Conservation (phyloP, 139 green algal genomes). For the Closterium sp. region DNA sequence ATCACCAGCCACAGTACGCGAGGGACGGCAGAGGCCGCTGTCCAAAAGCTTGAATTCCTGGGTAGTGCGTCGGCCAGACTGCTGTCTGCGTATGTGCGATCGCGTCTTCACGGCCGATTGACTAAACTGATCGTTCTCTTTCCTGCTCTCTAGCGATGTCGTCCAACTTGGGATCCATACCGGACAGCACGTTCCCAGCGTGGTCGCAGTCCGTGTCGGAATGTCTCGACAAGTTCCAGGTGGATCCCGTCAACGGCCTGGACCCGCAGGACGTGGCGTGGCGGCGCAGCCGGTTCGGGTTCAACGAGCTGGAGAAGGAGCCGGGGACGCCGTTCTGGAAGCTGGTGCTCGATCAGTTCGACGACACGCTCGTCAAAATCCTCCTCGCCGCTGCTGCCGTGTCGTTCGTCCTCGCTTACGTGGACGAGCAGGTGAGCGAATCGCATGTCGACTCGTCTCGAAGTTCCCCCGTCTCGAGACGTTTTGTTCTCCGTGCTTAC, state of each 20-base stretch:
- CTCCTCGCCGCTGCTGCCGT: conserved; percentile 83
- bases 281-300: background rate
- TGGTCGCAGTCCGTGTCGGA: conserved; percentile 16
- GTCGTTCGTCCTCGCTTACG: conserved; percentile 80
- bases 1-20: background rate
- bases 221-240: background rate
- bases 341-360: conserved; percentile 94
- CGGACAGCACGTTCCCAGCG: conserved; percentile 10
- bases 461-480: too few species aligned
- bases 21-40: background rate
- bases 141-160: background rate
- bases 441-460: too few species aligned
- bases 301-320: conserved; percentile 45
- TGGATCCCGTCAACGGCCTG: background rate
- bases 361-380: conserved; percentile 97
- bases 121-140: background rate
- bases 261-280: background rate
- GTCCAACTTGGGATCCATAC: background rate
- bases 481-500: too few species aligned
- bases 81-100: background rate
- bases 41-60: background rate
- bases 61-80: background rate
- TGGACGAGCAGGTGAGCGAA: conserved; percentile 22
- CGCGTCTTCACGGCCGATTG: too few species aligned
- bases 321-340: conserved; percentile 75